Conservation (phyloP, 306 rosid species). For the Astragalus glycyphyllos region DNA sequence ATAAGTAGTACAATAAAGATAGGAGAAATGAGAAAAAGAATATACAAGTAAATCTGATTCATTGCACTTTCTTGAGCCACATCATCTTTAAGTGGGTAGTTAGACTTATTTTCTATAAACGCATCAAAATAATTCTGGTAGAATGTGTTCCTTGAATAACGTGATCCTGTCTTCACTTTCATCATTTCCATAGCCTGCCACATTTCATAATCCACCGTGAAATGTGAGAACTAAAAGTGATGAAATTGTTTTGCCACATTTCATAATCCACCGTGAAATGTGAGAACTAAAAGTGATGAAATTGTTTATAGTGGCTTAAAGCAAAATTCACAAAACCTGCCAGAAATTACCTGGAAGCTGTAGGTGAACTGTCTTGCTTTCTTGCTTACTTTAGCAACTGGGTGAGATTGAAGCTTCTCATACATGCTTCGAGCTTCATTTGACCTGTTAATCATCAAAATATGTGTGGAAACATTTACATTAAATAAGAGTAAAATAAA, state of each 20-base stretch:
- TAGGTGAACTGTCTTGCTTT: constrained; percentile 78
- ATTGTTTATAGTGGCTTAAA: too few species aligned
- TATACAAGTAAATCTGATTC: constrained; percentile 63
- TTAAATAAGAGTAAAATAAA: not conserved
- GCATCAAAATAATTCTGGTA: constrained; percentile 81
- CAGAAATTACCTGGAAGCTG: constrained; percentile 77
- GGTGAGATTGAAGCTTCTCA: constrained; percentile 86
- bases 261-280: too few species aligned
- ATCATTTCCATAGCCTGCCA: constrained; percentile 95
- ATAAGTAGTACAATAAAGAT: constrained; percentile 65
- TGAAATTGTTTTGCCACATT: too few species aligned
- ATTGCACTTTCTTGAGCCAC: constrained; percentile 56
- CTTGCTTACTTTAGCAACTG: constrained; percentile 75
- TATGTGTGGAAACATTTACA: not conserved
- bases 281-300: too few species aligned
- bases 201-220: constrained; percentile 17
- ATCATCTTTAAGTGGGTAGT: constrained; percentile 50
- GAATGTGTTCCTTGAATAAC: constrained; percentile 59
- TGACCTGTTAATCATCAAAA: constrained; percentile 58
- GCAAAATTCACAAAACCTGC: too few species aligned
- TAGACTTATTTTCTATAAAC: constrained; percentile 68
- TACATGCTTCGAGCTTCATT: constrained; percentile 80
- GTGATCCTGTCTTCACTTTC: constrained; percentile 61
- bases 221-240: too few species aligned
- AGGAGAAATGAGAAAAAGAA: constrained; percentile 77